Conservation (phyloP, 805 yeast genomes). For the Metschnikowia bowlesiae region DNA sequence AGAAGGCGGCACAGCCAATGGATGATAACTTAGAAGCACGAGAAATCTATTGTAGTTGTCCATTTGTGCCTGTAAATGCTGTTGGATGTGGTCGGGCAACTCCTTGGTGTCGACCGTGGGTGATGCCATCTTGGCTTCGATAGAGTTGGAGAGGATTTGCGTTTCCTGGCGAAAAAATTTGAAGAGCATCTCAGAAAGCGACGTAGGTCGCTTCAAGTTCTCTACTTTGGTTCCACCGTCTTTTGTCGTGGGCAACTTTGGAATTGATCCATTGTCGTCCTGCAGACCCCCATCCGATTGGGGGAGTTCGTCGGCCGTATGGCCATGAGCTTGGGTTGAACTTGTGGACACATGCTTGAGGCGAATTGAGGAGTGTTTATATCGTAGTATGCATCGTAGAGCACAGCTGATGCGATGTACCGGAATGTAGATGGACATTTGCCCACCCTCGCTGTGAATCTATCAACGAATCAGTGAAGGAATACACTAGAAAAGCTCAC, state of each 20-base stretch:
- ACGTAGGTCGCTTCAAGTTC: background rate
- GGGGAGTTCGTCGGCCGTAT: background rate
- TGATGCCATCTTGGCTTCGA: constrained; percentile 1
- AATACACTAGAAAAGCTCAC: too few relatives aligned
- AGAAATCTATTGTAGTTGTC: constrained; percentile 29
- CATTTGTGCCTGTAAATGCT: constrained; percentile 20
- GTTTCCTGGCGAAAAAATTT: constrained; percentile 10
- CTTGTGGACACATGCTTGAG: background rate
- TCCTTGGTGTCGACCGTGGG: background rate
- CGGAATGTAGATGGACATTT: background rate
- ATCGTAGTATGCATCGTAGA: background rate
- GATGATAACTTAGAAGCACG: constrained; percentile 29
- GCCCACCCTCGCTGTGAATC: too few relatives aligned
- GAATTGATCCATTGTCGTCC: background rate
- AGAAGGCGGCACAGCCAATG: constrained; percentile 27
- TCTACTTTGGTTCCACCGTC: background rate
- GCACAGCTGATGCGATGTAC: background rate
- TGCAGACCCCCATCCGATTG: background rate
- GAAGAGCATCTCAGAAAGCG: background rate
- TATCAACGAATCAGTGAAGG: too few relatives aligned
- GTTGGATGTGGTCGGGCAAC: constrained; percentile 4
- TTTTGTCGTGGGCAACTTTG: background rate
- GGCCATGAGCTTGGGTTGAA: background rate
- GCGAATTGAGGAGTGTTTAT: background rate
- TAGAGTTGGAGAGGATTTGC: constrained; percentile 7